Evolutionary conservation across 1,284 basidiomycete genomes (phyloP).

Genomic region (Boletus sp.): DNA sequence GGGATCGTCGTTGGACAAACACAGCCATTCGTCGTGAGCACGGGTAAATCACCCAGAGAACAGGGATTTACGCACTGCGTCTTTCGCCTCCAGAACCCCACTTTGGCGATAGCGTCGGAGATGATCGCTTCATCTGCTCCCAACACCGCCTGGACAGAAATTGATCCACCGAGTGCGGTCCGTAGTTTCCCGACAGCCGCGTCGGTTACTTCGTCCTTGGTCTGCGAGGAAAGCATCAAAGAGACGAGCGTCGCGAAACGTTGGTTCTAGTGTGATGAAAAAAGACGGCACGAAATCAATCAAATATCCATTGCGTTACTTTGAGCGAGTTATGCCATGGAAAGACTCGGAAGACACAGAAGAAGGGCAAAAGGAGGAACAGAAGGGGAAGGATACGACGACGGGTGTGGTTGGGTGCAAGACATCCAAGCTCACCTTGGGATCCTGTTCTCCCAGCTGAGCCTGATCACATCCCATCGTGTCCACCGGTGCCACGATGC

Average conservation of each 20-base stretch:
- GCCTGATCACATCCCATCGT: conserved; percentile 86
- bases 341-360: not conserved
- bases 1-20: not conserved
- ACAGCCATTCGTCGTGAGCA: not conserved
- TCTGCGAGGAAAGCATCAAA: conserved; percentile 95
- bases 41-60: not conserved
- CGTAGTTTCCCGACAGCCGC: conserved; percentile 81
- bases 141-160: conserved; percentile 75
- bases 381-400: not conserved
- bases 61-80: conserved; percentile 54
- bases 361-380: not conserved
- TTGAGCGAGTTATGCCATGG: too few species aligned
- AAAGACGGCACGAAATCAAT: not conserved
- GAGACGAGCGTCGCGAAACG: conserved; percentile 87
- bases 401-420: not conserved
- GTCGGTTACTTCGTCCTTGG: conserved; percentile 90
- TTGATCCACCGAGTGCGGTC: conserved; percentile 67
- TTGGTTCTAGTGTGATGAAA: conserved; percentile 51
- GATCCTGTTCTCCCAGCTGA: conserved; percentile 59
- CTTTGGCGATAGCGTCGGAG: conserved; percentile 78
- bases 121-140: conserved; percentile 64
- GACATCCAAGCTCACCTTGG: conserved; percentile 49
- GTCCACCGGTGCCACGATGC: conserved; percentile 81
- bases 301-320: not conserved
- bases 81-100: conserved; percentile 92